phyloP scores from a whole-genome alignment of 2,329 filamentous ascomycete genomes.

The Bipolaris bicolor region DNA sequence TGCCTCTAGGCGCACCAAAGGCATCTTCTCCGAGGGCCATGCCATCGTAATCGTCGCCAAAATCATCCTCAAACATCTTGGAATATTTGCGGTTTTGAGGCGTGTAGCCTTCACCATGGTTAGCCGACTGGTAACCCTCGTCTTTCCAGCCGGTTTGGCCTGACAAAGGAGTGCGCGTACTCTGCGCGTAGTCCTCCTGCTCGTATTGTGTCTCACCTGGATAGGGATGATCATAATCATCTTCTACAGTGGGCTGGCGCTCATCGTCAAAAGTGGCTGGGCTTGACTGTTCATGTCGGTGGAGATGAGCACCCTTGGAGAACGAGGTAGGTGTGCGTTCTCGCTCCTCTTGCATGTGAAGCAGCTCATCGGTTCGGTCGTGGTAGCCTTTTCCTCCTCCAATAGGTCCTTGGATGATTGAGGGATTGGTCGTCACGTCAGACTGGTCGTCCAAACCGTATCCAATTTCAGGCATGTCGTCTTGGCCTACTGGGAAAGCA shows the following conservation, averaged over 20 bases:
- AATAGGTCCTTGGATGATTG: slow-evolving; percentile 76
- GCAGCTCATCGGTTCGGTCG: slow-evolving; percentile 48
- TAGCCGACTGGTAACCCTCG: slow-evolving; percentile 89
- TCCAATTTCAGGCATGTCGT: slow-evolving; percentile 79
- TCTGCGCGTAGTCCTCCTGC: slow-evolving; percentile 38
- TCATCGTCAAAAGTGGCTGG: slow-evolving; percentile 35
- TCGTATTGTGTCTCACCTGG: slow-evolving; percentile 45
- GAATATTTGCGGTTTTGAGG: slow-evolving; percentile 55
- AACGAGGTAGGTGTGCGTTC: slow-evolving; percentile 41
- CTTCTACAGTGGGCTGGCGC: slow-evolving; percentile 47
- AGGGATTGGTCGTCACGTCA: slow-evolving; percentile 84
- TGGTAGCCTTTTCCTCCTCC: slow-evolving; percentile 59
- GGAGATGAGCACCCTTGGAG: slow-evolving; percentile 52
- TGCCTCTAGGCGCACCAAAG: slow-evolving; percentile 48
- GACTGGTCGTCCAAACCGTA: slow-evolving; percentile 64
- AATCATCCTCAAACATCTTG: slow-evolving; percentile 59
- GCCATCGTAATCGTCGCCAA: slow-evolving; percentile 58
- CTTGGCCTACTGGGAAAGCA: slow-evolving; percentile 67
- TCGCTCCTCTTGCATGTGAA: slow-evolving; percentile 43
- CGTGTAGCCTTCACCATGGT: slow-evolving; percentile 60
- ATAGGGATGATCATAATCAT: slow-evolving; percentile 45
- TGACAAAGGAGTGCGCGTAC: slow-evolving; percentile 48
- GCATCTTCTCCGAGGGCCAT: slow-evolving; percentile 52
- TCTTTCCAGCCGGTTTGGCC: slow-evolving; percentile 67
- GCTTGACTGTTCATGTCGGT: slow-evolving; percentile 37